Percentiles rank a stretch among this genome's conserved stretches.
Evolutionary conservation across 2,329 filamentous ascomycete genomes (phyloP).

Genomic region (Colletotrichum tanaceti): DNA sequence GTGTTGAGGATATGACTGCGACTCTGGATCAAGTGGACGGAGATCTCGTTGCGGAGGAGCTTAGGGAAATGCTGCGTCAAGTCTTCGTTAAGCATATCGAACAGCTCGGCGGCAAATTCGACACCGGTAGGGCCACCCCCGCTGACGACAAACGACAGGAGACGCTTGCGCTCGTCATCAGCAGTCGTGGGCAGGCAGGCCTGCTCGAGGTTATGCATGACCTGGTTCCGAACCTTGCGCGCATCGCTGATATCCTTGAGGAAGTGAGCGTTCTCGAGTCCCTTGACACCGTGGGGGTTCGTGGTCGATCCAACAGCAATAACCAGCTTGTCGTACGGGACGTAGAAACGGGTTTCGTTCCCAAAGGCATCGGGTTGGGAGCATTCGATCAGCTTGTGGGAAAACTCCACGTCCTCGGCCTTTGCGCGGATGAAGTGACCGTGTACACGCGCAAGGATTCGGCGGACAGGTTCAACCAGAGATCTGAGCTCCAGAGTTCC

Average conservation of each 20-base stretch:
- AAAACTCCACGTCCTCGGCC: slow-evolving; percentile 92
- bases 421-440: slow-evolving; percentile 92
- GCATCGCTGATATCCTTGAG: slow-evolving; percentile 96
- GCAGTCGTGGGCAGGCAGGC: slow-evolving; percentile 92
- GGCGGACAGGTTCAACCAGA: slow-evolving; percentile 90
- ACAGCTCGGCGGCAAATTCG: slow-evolving; percentile 96
- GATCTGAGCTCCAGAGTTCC: slow-evolving; percentile 93
- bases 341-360: slow-evolving; percentile 84
- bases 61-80: slow-evolving; percentile 84
- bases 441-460: slow-evolving; percentile 79
- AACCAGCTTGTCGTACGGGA: slow-evolving; percentile 97
- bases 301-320: slow-evolving; percentile 91
- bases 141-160: slow-evolving; percentile 95
- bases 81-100: slow-evolving; percentile 96
- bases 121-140: slow-evolving; percentile 97
- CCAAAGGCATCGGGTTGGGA: slow-evolving; percentile 78
- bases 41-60: slow-evolving; percentile 95
- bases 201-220: slow-evolving; percentile 89
- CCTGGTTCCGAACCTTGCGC: slow-evolving; percentile 85
- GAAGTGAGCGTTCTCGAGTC: slow-evolving; percentile 92
- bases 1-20: slow-evolving; percentile 96
- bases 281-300: slow-evolving; percentile 95
- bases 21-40: slow-evolving; percentile 96
- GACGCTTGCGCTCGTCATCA: slow-evolving; percentile 85
- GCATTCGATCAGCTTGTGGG: slow-evolving; percentile 89